Evolutionary conservation across 768 basidiomycete species (phyloP).

Genomic region (Lentinula boryana): DNA sequence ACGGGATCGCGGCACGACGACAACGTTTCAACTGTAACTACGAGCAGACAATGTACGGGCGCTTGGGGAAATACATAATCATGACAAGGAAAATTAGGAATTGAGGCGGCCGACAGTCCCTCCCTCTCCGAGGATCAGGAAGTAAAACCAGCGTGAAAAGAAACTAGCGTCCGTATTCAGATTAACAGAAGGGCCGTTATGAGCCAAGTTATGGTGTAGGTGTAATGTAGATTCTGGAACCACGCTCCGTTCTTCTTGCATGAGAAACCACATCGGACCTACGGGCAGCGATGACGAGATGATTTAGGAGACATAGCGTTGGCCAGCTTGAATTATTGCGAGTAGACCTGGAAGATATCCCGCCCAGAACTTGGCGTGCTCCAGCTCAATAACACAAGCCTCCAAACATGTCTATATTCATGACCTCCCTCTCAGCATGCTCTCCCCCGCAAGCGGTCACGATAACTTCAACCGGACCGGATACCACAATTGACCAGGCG

Average conservation of each 20-base stretch:
- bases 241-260: not conserved
- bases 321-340: constrained; percentile 10
- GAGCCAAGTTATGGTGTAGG: constrained; percentile 21
- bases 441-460: constrained; percentile 10
- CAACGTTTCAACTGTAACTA: not conserved
- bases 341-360: not conserved
- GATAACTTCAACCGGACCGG: constrained; percentile 31
- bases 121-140: constrained; percentile 10
- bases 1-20: not conserved
- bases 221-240: constrained; percentile 17
- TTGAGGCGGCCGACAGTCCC: constrained; percentile 23
- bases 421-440: constrained; percentile 2
- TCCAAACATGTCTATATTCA: constrained; percentile 2
- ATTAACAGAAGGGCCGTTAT: constrained; percentile 24
- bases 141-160: constrained; percentile 40
- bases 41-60: constrained; percentile 20
- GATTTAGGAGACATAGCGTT: constrained; percentile 7
- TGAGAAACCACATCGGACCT: constrained; percentile 4
- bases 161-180: constrained; percentile 74
- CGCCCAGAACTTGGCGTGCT: constrained; percentile 35
- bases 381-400: constrained; percentile 19
- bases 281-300: not conserved
- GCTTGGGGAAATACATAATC: constrained; percentile 19
- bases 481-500: constrained; percentile 26
- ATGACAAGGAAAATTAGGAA: constrained; percentile 16